Base-by-base conservation (phyloP, 306 rosid genomes). In the Astragalus membranaceus region DNA sequence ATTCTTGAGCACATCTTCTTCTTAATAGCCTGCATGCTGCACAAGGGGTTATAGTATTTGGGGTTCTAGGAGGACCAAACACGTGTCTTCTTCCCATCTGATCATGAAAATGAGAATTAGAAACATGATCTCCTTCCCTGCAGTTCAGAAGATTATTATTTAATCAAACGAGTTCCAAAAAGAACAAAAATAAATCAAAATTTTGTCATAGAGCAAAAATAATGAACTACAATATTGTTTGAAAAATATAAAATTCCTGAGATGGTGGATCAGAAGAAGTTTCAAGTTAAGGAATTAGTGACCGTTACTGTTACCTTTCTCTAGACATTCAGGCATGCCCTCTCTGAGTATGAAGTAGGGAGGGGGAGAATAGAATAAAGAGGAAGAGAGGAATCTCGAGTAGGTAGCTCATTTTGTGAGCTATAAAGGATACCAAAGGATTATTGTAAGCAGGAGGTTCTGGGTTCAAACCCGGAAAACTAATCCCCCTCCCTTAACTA, bases 1-100 rank as follows among this genome's bases (percentile, higher is more conserved):
- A 20, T 20, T 20, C 2, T 20, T 20, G 1, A 20, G 23, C 23
- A 20, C 23, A 20, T 20, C 23, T 20, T 20, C n/a, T n/a, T n/a
- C 23, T 20, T 20, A 20, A 20, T 20, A 20, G 23, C 23, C 23
- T 20, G 23, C 23, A 20, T 0, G 23, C 23, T 20, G 23, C 23
- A 20, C 23, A 20, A 20, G 23, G 23, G 1, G 23, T 20, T 20
- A 20, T 20, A 2, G 23, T 20, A 20, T 20, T 20, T 20, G 2
- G 23, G 23, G 23, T 20, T 20, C 1, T 2, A 20, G 23, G 23
- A 20, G 23, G 23, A 0, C 2, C 23, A 1, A 20, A 20, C 23
- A 20, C 2, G 23, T 89, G 82, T 65, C 90, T 89, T 85, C 94
- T 88, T 69, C 91, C 85, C 91, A 90, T 88, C 23, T 63, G 86